These are phyloP conservation scores for Phytophthora pisi DNA, from an alignment of 352 stramenopile genomes.

Conservation along the genomic window DNA sequence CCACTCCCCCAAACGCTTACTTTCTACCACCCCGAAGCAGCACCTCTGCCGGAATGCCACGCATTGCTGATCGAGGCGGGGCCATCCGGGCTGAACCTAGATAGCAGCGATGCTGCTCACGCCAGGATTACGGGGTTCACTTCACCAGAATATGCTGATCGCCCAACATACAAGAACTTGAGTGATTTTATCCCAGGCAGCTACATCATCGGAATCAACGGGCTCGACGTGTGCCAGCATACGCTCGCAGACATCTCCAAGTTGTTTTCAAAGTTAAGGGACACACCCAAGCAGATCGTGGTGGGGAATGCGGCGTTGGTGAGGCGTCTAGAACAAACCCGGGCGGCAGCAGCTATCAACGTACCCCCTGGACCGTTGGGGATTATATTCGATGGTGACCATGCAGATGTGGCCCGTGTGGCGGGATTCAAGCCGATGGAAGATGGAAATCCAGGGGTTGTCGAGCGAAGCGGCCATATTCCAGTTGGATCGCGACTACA, in stretches of 20 bases:
- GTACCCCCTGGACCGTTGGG: slow-evolving; percentile 51
- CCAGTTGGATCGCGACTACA: slow-evolving; percentile 44
- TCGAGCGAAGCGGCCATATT: slow-evolving; percentile 46
- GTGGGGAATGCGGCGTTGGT: slow-evolving; percentile 48
- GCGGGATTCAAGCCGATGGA: slow-evolving; percentile 48
- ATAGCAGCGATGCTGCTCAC: slow-evolving; percentile 34
- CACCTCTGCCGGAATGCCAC: slow-evolving; percentile 49
- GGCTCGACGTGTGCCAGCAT: slow-evolving; percentile 55
- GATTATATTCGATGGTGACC: slow-evolving; percentile 51
- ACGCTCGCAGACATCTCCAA: slow-evolving; percentile 45
- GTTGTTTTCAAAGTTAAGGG: slow-evolving; percentile 53
- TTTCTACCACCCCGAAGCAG: slow-evolving; percentile 31
- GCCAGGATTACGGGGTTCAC: slow-evolving; percentile 56
- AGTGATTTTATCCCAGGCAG: slow-evolving; percentile 48
- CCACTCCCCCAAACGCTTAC: slow-evolving; percentile 41
- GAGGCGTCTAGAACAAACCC: slow-evolving; percentile 27
- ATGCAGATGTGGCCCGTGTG: slow-evolving; percentile 33
- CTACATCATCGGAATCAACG: slow-evolving; percentile 72
- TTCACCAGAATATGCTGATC: slow-evolving; percentile 39
- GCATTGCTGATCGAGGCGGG: slow-evolving; percentile 44
- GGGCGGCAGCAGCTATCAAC: slow-evolving; percentile 10
- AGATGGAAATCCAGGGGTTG: slow-evolving; percentile 32
- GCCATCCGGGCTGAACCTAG: slow-evolving; percentile 58
- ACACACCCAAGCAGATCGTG: slow-evolving; percentile 45
- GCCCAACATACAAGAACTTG: slow-evolving; percentile 43